Evolutionary conservation across 106 monocot species (phyloP).

Genomic region (Narthecium ossifragum): DNA sequence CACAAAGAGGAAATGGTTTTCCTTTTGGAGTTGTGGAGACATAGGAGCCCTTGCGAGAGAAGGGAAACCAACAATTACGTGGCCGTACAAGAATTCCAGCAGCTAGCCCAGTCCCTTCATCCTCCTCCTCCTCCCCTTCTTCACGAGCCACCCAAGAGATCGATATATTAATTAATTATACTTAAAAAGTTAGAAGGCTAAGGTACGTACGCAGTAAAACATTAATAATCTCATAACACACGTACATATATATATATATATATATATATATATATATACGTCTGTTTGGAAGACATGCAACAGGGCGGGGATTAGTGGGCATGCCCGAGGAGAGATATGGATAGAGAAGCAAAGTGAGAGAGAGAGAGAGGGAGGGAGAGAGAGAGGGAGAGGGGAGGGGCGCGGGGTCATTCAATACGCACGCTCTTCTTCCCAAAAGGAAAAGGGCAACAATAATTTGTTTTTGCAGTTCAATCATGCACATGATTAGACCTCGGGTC

Average conservation of each 20-base stretch:
- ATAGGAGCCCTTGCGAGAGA: slow-evolving; percentile 15
- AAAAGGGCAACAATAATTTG: slow-evolving; percentile 7
- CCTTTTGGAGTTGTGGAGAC: background rate
- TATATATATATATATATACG: background rate
- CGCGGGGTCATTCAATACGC: background rate
- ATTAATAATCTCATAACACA: background rate
- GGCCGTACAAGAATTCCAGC: slow-evolving; percentile 11
- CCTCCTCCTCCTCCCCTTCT: background rate
- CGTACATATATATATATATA: background rate
- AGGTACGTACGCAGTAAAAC: no score
- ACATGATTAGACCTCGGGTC: slow-evolving; percentile 19
- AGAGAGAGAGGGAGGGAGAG: background rate
- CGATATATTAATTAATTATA: no score
- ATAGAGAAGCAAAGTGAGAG: slow-evolving; percentile 11
- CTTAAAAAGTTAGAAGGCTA: no score
- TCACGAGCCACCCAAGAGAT: no score
- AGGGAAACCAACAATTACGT: slow-evolving; percentile 8
- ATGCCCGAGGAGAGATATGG: slow-evolving; percentile 3
- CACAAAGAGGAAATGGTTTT: background rate
- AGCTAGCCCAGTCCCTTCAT: background rate
- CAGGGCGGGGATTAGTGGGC: background rate
- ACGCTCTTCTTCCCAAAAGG: background rate
- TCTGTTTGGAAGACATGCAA: background rate
- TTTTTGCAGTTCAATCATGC: slow-evolving; percentile 25
- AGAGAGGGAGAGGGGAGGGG: slow-evolving; percentile 12